Evolutionary conservation across 345 rosid genomes (phyloP).

Genomic region (Durio zibethinus): DNA sequence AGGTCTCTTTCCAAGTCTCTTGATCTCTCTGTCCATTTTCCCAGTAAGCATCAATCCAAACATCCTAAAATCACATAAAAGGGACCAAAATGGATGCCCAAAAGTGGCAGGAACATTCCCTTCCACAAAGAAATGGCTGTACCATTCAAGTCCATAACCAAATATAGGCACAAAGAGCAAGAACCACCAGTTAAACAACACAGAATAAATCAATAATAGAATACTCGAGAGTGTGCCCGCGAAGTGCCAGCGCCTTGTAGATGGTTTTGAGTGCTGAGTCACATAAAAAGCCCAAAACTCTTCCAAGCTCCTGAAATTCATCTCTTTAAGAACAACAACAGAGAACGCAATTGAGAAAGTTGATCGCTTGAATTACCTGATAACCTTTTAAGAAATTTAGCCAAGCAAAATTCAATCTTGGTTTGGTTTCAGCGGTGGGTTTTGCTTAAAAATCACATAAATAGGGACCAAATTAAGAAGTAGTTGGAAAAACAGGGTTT

Average conservation of each 20-base stretch:
- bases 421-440: slow-evolving; percentile 21
- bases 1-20: slow-evolving; percentile 93
- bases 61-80: slow-evolving; percentile 85
- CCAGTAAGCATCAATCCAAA: slow-evolving; percentile 92
- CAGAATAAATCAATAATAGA: slow-evolving; percentile 41
- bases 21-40: slow-evolving; percentile 88
- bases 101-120: slow-evolving; percentile 73
- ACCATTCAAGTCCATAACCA: slow-evolving; percentile 91
- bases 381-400: not conserved
- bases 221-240: slow-evolving; percentile 59
- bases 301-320: slow-evolving; percentile 93
- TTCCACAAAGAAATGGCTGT: slow-evolving; percentile 95
- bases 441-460: not conserved
- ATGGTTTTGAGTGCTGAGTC: slow-evolving; percentile 83
- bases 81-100: slow-evolving; percentile 91
- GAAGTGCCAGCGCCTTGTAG: slow-evolving; percentile 89
- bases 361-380: slow-evolving; percentile 6
- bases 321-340: slow-evolving; percentile 10
- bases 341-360: slow-evolving; percentile 14
- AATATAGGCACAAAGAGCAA: slow-evolving; percentile 57
- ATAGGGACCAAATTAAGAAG: not conserved
- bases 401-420: slow-evolving; percentile 15
- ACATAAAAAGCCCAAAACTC: slow-evolving; percentile 92
- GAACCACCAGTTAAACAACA: slow-evolving; percentile 58
- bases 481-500: slow-evolving; percentile 13